These are phyloP conservation scores for Haplographium delicatum DNA, from an alignment of 495 filamentous ascomycete genomes.

Conservation along the genomic window DNA sequence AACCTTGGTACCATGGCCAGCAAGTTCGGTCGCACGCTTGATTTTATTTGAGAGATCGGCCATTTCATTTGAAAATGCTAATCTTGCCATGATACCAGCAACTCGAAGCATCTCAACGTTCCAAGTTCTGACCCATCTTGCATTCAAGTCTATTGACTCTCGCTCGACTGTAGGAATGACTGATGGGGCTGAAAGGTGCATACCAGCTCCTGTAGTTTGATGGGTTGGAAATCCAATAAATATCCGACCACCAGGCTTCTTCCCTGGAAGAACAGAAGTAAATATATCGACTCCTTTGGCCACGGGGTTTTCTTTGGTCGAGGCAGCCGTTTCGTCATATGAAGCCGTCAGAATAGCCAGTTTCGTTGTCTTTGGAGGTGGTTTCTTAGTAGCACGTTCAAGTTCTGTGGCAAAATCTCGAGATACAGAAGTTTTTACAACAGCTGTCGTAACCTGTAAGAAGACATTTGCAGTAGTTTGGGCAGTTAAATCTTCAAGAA, in stretches of 20 bases:
- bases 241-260: conserved; percentile 69
- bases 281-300: conserved; percentile 64
- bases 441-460: conserved; percentile 78
- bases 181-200: conserved; percentile 97
- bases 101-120: conserved; percentile 92
- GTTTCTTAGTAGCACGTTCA: conserved; percentile 96
- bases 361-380: conserved; percentile 79
- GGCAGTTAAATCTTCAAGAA: conserved; percentile 62
- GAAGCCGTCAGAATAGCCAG: conserved; percentile 86
- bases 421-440: conserved; percentile 65
- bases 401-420: conserved; percentile 71
- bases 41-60: conserved; percentile 58
- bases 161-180: conserved; percentile 98
- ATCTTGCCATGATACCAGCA: conserved; percentile 81
- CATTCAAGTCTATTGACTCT: conserved; percentile 94
- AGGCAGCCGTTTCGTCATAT: conserved; percentile 61
- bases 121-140: conserved; percentile 88
- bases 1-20: conserved; percentile 42
- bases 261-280: conserved; percentile 81
- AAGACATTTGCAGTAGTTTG: conserved; percentile 71
- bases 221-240: conserved; percentile 98
- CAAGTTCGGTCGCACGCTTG: conserved; percentile 30
- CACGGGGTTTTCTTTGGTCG: conserved; percentile 22
- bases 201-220: conserved; percentile 89
- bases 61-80: conserved; percentile 87